Evolutionary conservation across 2,329 filamentous ascomycete genomes (phyloP), one percentile per base, ranked within the genome.

Genomic region (Gyromitra esculenta): DNA sequence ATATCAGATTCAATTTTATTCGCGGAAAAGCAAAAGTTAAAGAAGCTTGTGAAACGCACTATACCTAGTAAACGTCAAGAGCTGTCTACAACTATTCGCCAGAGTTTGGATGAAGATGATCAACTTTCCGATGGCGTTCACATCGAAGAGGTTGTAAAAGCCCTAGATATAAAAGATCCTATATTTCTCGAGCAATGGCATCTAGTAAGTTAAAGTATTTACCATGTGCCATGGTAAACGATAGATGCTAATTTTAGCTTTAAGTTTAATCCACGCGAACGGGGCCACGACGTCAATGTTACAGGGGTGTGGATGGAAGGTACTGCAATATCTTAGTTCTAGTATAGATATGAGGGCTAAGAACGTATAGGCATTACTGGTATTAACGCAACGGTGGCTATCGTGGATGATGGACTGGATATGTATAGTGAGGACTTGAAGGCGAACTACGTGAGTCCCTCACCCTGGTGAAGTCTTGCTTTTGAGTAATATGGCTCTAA

Each of bases 101-200:
- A 71, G 65, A 71, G 45, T 13, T 39, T 45, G 48, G 65, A 75
- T 5, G 57, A 54, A 52, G 25, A 43, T 89, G 2, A 85, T 91
- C 31, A 83, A 87, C 76, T 43, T 15, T 31, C 66, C 11, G 18
- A 57, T 21, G 25, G 8, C 6, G 41, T 75, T 0, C 15, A 52
- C 35, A 75, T 75, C 80, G 83, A 87, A 63, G 84, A 87, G 4
- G 85, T 96, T 60, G 90, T 90, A 79, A 84, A 86, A 65, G 85
- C 86, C 1, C 86, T 99, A n/a, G 86, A 87, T 13, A 98, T 99
- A 79, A 84, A 86, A 41, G 96, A 99, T 81, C 96, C 96, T 18
- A 97, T 97, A 67, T 99, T 98, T 84, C 87, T 88, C 54, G 91
- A 96, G 73, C 96, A 99, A 84, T 99, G 96, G 96, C 96, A 99